Conservation (phyloP, 148 eudicot genomes). For the Camellia japonica region DNA sequence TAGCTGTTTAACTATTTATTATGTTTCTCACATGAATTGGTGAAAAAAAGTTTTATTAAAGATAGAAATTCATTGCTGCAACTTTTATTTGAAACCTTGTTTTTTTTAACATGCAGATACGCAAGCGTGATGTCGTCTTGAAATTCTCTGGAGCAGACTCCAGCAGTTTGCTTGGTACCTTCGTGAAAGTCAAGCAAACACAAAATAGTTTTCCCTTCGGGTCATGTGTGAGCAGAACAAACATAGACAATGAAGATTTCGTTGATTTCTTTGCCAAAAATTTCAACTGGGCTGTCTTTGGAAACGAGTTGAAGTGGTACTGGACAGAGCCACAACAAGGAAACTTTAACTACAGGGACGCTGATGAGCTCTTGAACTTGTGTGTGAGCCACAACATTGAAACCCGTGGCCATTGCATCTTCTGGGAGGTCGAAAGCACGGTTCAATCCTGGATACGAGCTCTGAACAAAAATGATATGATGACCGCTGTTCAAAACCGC, state of each 20-base stretch:
- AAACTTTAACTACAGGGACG: conserved; percentile 74
- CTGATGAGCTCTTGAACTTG: conserved; percentile 72
- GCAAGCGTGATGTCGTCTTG: conserved; percentile 74
- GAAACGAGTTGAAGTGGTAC: conserved; percentile 91
- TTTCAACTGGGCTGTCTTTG: conserved; percentile 96
- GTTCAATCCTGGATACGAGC: conserved; percentile 69
- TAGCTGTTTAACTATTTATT: background rate
- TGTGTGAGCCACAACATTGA: conserved; percentile 60
- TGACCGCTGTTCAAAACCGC: conserved; percentile 67
- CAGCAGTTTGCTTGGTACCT: conserved; percentile 37
- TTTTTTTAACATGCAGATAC: conserved; percentile 50
- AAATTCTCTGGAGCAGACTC: conserved; percentile 46
- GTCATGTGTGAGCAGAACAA: conserved; percentile 62
- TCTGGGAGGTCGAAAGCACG: conserved; percentile 76
- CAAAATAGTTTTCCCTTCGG: conserved; percentile 82
- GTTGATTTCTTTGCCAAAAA: conserved; percentile 68
- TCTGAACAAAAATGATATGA: conserved; percentile 48
- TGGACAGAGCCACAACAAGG: conserved; percentile 89
- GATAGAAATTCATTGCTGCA: background rate
- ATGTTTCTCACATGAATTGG: background rate
- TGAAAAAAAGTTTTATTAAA: background rate
- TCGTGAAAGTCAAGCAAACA: conserved; percentile 59
- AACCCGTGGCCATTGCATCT: conserved; percentile 87
- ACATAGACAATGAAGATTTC: conserved; percentile 85
- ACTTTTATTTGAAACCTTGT: background rate